phyloP scores from a whole-genome alignment of 495 filamentous ascomycete genomes.

The Podospora fimiseda region DNA sequence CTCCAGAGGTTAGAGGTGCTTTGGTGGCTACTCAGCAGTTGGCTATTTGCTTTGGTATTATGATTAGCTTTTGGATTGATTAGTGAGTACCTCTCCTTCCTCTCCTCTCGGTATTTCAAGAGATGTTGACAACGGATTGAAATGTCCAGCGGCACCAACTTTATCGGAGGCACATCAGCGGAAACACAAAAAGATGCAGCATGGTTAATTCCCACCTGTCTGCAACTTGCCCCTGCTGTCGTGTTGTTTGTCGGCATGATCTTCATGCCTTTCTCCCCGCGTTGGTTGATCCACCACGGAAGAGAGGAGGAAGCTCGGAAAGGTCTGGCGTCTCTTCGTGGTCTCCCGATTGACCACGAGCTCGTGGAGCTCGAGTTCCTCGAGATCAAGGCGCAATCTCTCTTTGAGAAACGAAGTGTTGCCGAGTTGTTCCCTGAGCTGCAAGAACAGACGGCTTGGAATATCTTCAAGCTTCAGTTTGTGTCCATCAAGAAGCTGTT shows the following conservation, averaged over 20 bases:
- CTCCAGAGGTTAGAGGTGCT: conserved; percentile 56
- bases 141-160: conserved; percentile 53
- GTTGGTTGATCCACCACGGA: conserved; percentile 69
- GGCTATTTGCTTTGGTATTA: conserved; percentile 76
- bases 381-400: conserved; percentile 73
- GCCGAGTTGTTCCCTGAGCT: conserved; percentile 65
- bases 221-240: conserved; percentile 56
- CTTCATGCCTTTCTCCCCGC: conserved; percentile 76
- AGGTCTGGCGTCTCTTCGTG: conserved; percentile 63
- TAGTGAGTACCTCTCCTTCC: conserved; percentile 34
- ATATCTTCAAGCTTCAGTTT: conserved; percentile 62
- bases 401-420: conserved; percentile 71
- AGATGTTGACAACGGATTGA: not conserved
- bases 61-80: conserved; percentile 81
- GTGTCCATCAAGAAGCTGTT: conserved; percentile 68
- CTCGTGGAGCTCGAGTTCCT: conserved; percentile 69
- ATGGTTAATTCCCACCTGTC: conserved; percentile 61
- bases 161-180: conserved; percentile 63
- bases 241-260: conserved; percentile 63
- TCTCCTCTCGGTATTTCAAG: not conserved
- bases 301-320: conserved; percentile 64
- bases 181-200: conserved; percentile 57
- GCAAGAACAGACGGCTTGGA: conserved; percentile 52
- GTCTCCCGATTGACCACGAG: conserved; percentile 52
- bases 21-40: conserved; percentile 75